These are phyloP conservation scores for Leccinum sublutescens DNA, from an alignment of 768 basidiomycete genomes.

Conservation along the genomic window DNA sequence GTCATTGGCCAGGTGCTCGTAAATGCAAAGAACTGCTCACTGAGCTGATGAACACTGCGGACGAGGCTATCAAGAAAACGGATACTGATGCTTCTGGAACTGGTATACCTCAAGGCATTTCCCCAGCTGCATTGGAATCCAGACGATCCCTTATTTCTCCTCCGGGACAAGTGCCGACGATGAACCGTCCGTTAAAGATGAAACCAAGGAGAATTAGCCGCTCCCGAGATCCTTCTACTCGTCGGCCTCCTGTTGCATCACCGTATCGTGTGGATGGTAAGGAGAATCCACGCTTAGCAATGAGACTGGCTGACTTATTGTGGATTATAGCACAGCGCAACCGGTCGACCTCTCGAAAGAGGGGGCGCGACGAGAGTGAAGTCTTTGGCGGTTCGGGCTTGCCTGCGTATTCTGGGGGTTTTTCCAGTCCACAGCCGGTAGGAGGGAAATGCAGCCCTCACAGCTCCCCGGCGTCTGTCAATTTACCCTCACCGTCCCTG, in stretches of 20 bases:
- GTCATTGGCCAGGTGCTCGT: slow-evolving; percentile 82
- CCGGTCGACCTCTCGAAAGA: slow-evolving; percentile 72
- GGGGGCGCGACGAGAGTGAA: slow-evolving; percentile 67
- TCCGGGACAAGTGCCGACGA: slow-evolving; percentile 41
- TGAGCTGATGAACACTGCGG: slow-evolving; percentile 68
- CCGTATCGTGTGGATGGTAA: slow-evolving; percentile 67
- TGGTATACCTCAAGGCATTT: slow-evolving; percentile 26
- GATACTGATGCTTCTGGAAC: slow-evolving; percentile 19
- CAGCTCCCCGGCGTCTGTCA: slow-evolving; percentile 73
- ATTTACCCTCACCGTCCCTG: slow-evolving; percentile 68
- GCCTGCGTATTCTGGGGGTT: slow-evolving; percentile 50
- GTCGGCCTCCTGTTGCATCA: slow-evolving; percentile 57
- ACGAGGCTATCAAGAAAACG: slow-evolving; percentile 54
- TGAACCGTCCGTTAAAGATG: slow-evolving; percentile 50
- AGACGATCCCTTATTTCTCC: slow-evolving; percentile 52
- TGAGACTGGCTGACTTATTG: slow-evolving; percentile 16
- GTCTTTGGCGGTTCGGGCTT: slow-evolving; percentile 41
- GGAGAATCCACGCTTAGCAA: slow-evolving; percentile 21
- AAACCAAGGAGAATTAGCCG: slow-evolving; percentile 53
- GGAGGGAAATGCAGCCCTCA: slow-evolving; percentile 56
- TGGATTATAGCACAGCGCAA: slow-evolving; percentile 55
- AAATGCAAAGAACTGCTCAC: slow-evolving; percentile 82
- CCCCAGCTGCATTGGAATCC: slow-evolving; percentile 45
- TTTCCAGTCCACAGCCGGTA: slow-evolving; percentile 51
- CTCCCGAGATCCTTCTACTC: slow-evolving; percentile 54